Evolutionary conservation across 257 asterid genomes (phyloP).

Genomic region (Paraleonurus japonicus): DNA sequence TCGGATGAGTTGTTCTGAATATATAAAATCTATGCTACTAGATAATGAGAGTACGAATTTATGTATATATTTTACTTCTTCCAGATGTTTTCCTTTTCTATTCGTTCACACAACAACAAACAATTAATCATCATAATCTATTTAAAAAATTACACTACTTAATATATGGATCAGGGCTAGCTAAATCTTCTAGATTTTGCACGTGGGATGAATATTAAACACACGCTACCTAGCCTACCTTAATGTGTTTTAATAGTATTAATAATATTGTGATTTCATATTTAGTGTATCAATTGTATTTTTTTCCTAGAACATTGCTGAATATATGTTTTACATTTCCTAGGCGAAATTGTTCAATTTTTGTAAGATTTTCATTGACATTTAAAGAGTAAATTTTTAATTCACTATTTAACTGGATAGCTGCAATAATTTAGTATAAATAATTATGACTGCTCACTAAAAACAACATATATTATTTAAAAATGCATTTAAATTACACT

Average conservation of each 20-base stretch:
- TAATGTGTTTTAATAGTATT: too few relatives aligned
- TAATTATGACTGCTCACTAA: too few relatives aligned
- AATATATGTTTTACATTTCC: too few relatives aligned
- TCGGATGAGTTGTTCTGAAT: background rate
- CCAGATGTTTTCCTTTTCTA: background rate
- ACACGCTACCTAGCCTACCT: background rate
- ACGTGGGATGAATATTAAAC: background rate
- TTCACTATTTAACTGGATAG: too few relatives aligned
- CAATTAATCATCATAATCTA: background rate
- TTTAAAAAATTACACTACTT: background rate
- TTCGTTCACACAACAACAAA: constrained; percentile 10
- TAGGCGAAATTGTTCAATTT: too few relatives aligned
- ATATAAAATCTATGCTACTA: background rate
- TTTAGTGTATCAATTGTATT: too few relatives aligned
- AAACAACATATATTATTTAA: too few relatives aligned
- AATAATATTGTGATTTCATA: too few relatives aligned
- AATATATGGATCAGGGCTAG: background rate
- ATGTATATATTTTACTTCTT: background rate
- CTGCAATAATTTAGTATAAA: too few relatives aligned
- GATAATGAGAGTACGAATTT: background rate
- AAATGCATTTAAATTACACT: too few relatives aligned
- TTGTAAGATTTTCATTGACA: too few relatives aligned
- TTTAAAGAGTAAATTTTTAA: too few relatives aligned
- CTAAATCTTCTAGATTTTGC: background rate
- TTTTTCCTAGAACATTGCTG: background rate